These are phyloP conservation scores for Crucihimalaya himalaica DNA, from an alignment of 345 rosid genomes.

Conservation along the genomic window DNA sequence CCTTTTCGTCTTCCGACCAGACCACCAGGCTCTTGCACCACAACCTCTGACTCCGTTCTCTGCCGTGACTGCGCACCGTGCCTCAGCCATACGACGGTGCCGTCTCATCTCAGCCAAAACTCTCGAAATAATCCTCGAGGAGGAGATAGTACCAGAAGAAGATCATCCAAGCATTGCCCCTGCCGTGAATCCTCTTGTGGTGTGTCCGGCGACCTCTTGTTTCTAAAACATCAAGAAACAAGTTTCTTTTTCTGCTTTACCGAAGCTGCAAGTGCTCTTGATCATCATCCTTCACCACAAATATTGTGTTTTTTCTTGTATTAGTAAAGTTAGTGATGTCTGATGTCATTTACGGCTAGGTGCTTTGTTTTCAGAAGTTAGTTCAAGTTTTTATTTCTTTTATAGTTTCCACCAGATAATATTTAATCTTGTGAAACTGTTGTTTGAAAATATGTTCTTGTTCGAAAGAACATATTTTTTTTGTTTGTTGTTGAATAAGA, in stretches of 20 bases:
- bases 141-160: slow-evolving; percentile 21
- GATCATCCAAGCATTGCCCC: background rate
- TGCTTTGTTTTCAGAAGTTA: slow-evolving; percentile 16
- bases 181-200: background rate
- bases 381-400: background rate
- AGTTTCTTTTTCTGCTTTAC: slow-evolving; percentile 26
- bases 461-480: background rate
- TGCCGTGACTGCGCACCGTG: slow-evolving; percentile 23
- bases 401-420: slow-evolving; percentile 8
- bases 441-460: slow-evolving; percentile 9
- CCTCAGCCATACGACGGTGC: slow-evolving; percentile 12
- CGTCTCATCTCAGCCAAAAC: slow-evolving; percentile 30
- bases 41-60: slow-evolving; percentile 29
- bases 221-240: slow-evolving; percentile 33
- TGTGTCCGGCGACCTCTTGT: slow-evolving; percentile 27
- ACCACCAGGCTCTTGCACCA: slow-evolving; percentile 3
- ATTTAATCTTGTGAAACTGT: slow-evolving; percentile 28
- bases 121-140: slow-evolving; percentile 39
- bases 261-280: slow-evolving; percentile 35
- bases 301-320: background rate
- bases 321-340: slow-evolving; percentile 14
- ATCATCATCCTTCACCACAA: slow-evolving; percentile 17
- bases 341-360: background rate
- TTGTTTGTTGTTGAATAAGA: background rate
- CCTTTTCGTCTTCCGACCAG: slow-evolving; percentile 7